phyloP scores from a whole-genome alignment of 2,329 filamentous ascomycete genomes.

The Pleoardoris graminearum region DNA sequence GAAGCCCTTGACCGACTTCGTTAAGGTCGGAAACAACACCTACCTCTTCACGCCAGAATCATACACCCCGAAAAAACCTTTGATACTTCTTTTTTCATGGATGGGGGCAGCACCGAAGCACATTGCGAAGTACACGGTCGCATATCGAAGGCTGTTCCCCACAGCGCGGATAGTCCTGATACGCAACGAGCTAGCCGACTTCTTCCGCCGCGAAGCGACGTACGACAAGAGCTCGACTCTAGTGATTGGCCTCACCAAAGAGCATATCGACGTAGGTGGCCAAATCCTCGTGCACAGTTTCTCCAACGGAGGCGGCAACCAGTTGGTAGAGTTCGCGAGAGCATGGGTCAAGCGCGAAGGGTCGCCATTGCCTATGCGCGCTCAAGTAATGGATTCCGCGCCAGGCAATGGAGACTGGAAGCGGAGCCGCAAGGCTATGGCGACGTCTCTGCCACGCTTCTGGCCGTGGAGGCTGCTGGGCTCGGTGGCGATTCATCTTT shows the following conservation, averaged over 20 bases:
- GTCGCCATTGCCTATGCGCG: conserved; percentile 29
- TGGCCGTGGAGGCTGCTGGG: conserved; percentile 34
- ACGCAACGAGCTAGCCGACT: conserved; percentile 33
- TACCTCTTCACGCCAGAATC: conserved; percentile 33
- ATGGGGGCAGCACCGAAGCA: conserved; percentile 41
- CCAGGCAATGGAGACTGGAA: conserved; percentile 40
- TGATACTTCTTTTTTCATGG: conserved; percentile 42
- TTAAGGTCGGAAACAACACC: conserved; percentile 40
- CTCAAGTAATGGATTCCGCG: conserved; percentile 39
- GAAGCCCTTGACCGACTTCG: conserved; percentile 36
- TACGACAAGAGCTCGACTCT: conserved; percentile 26
- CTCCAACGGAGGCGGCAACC: conserved; percentile 43
- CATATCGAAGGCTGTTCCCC: conserved; percentile 39
- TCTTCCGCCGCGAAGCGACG: conserved; percentile 27
- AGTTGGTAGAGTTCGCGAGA: conserved; percentile 38
- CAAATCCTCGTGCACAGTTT: conserved; percentile 41
- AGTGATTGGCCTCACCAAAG: conserved; percentile 30
- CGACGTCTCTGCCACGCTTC: conserved; percentile 29
- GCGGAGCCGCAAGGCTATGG: conserved; percentile 36
- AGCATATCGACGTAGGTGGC: conserved; percentile 27
- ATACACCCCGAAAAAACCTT: conserved; percentile 20
- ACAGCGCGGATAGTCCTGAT: conserved; percentile 37
- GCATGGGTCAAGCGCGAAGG: conserved; percentile 31
- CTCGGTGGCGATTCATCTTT: conserved; percentile 28
- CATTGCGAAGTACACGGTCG: conserved; percentile 43